phyloP scores from a whole-genome alignment of 441 rosid species.

The Pelargonium myrrhifolium region DNA sequence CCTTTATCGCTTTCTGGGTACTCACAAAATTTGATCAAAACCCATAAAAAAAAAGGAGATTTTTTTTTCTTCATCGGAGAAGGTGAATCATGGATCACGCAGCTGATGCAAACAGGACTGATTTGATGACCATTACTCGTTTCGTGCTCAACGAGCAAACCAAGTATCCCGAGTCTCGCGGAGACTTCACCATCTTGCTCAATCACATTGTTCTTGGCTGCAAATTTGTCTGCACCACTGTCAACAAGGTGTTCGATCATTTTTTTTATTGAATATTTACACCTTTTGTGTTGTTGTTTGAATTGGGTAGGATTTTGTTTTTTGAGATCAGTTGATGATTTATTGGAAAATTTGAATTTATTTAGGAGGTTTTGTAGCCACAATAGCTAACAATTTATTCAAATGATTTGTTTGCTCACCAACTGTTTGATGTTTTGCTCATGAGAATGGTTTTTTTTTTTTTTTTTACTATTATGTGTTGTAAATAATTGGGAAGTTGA shows the following conservation, averaged over 20 bases:
- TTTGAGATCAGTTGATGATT: neutral
- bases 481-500: neutral
- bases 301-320: neutral
- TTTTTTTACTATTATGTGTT: neutral
- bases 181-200: conserved; percentile 87
- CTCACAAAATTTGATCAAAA: neutral
- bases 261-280: neutral
- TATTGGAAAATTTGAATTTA: neutral
- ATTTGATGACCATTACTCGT: conserved; percentile 94
- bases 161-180: conserved; percentile 86
- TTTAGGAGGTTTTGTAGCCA: neutral
- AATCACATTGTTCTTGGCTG: conserved; percentile 94
- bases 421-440: neutral
- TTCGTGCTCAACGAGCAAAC: conserved; percentile 79
- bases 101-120: conserved; percentile 78
- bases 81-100: conserved; percentile 66
- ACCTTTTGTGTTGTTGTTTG: neutral
- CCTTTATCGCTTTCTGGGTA: neutral
- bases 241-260: conserved; percentile 54
- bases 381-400: neutral
- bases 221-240: conserved; percentile 94
- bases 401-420: neutral
- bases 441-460: neutral
- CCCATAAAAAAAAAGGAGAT: neutral
- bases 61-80: neutral